These are phyloP conservation scores for Boechera stricta DNA, from an alignment of 345 rosid species.

Conservation along the genomic window DNA sequence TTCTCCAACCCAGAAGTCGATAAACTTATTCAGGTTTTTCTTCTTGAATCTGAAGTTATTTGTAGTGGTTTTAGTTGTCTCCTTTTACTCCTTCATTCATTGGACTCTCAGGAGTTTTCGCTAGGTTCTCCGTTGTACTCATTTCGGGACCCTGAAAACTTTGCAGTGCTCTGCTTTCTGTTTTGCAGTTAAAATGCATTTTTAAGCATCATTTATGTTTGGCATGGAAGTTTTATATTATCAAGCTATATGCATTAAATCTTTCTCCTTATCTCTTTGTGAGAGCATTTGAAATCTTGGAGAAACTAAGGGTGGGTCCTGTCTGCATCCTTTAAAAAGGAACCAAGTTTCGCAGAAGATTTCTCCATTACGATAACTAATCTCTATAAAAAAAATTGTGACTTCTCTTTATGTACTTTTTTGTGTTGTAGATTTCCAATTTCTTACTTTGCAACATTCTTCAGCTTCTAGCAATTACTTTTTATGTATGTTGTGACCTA, in stretches of 20 bases:
- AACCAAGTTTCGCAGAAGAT: slow-evolving; percentile 2
- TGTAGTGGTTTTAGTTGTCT: slow-evolving; percentile 14
- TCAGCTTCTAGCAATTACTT: not conserved
- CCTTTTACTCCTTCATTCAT: slow-evolving; percentile 23
- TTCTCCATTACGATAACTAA: not conserved
- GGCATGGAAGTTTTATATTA: slow-evolving; percentile 20
- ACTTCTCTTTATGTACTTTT: not conserved
- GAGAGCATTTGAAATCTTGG: not conserved
- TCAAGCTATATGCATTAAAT: slow-evolving; percentile 19
- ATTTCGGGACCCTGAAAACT: slow-evolving; percentile 26
- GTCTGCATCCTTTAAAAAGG: not conserved
- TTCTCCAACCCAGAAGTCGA: slow-evolving; percentile 84
- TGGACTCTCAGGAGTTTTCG: slow-evolving; percentile 8
- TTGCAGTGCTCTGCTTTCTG: slow-evolving; percentile 12
- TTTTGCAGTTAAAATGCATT: slow-evolving; percentile 12
- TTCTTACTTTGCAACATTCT: not conserved
- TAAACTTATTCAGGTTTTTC: slow-evolving; percentile 75
- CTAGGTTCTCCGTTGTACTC: slow-evolving; percentile 21
- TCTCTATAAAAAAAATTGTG: not conserved
- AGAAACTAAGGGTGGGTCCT: slow-evolving; percentile 13
- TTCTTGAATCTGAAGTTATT: slow-evolving; percentile 19
- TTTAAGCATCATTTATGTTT: slow-evolving; percentile 3
- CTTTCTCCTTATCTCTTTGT: slow-evolving; percentile 18
- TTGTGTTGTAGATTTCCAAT: slow-evolving; percentile 1
- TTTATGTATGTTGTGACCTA: slow-evolving; percentile 21